phyloP scores from a whole-genome alignment of 192 early-diverging fungal genomes.

The Entomortierella lignicola region DNA sequence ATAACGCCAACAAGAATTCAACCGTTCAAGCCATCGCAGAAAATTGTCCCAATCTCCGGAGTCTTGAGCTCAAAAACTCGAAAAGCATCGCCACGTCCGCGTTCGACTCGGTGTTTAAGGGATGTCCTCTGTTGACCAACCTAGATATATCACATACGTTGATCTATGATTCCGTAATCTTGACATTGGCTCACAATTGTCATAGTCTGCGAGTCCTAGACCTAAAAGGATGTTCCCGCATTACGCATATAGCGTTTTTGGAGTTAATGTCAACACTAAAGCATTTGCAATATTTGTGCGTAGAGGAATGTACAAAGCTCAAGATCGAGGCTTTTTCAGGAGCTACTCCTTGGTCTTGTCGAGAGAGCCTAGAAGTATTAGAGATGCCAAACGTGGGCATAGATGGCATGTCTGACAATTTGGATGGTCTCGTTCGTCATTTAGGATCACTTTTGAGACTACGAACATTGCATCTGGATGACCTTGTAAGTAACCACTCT shows the following conservation, averaged over 20 bases:
- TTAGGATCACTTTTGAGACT: constrained; percentile 14
- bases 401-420: background rate
- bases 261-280: constrained; percentile 14
- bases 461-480: constrained; percentile 16
- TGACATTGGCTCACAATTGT: constrained; percentile 17
- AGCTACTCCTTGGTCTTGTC: constrained; percentile 8
- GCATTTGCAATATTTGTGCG: constrained; percentile 1
- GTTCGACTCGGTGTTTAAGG: constrained; percentile 40
- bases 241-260: constrained; percentile 19
- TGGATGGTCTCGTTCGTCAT: constrained; percentile 14
- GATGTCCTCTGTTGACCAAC: constrained; percentile 6
- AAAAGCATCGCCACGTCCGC: constrained; percentile 28
- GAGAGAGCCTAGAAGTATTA: constrained; percentile 9
- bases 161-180: constrained; percentile 24
- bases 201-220: constrained; percentile 11
- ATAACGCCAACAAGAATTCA: constrained; percentile 45
- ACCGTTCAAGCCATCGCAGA: constrained; percentile 34
- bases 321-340: constrained; percentile 21
- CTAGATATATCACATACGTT: constrained; percentile 35
- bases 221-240: constrained; percentile 26
- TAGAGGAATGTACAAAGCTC: constrained; percentile 19
- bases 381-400: constrained; percentile 37
- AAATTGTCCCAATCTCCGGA: constrained; percentile 10
- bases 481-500: constrained; percentile 5
- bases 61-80: constrained; percentile 27